Evolutionary conservation across 73 alveolate species (phyloP).

Genomic region (Paramecium pentaurelia): DNA sequence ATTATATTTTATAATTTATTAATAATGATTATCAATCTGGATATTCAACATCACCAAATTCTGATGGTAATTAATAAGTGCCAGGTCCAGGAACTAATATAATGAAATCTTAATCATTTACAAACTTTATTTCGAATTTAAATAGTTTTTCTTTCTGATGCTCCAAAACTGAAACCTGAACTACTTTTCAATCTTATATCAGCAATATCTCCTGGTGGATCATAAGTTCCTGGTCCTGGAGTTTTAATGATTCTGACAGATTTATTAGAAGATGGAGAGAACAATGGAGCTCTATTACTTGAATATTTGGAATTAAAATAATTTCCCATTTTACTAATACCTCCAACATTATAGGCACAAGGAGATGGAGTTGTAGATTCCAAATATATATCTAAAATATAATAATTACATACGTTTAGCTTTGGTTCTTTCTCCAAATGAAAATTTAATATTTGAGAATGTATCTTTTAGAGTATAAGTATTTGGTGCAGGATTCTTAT

Average conservation of each 20-base stretch:
- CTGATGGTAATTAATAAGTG: slow-evolving; percentile 28
- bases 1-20: not conserved
- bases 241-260: not conserved
- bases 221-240: slow-evolving; percentile 53
- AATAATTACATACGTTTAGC: not conserved
- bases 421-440: slow-evolving; percentile 49
- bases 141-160: not conserved
- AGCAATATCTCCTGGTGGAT: slow-evolving; percentile 44
- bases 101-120: not conserved
- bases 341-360: not conserved
- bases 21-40: not conserved
- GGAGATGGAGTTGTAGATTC: slow-evolving; percentile 34
- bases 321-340: not conserved
- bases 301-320: not conserved
- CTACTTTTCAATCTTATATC: slow-evolving; percentile 4
- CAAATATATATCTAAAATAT: not conserved
- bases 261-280: slow-evolving; percentile 17
- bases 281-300: slow-evolving; percentile 13
- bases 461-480: not conserved
- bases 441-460: not conserved
- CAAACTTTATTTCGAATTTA: not conserved
- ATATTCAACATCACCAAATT: slow-evolving; percentile 42
- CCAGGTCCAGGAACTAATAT: slow-evolving; percentile 46
- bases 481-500: slow-evolving; percentile 44
- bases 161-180: slow-evolving; percentile 15